Conservation (phyloP, 768 basidiomycete genomes). For the Fomitopsis pulvina region DNA sequence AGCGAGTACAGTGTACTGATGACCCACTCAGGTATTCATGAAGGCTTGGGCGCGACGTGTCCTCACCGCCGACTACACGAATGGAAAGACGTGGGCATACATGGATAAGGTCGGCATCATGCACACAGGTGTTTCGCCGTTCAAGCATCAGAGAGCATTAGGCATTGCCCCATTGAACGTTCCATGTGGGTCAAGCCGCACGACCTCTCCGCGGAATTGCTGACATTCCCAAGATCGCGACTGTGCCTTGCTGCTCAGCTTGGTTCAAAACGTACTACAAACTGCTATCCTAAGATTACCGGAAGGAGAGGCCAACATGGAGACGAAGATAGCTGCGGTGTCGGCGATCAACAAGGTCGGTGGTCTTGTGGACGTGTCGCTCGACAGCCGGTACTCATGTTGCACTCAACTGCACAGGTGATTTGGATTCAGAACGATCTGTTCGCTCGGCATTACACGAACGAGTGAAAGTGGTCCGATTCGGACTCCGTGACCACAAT, state of each 20-base stretch:
- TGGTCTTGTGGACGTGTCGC: neutral
- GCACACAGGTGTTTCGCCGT: constrained; percentile 41
- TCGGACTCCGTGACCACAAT: neutral
- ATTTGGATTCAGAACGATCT: constrained; percentile 48
- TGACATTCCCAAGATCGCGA: constrained; percentile 28
- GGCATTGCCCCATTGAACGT: constrained; percentile 26
- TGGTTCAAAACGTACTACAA: constrained; percentile 39
- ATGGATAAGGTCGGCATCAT: constrained; percentile 41
- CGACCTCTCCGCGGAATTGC: neutral
- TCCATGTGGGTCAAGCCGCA: constrained; percentile 22
- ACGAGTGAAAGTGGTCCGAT: constrained; percentile 17
- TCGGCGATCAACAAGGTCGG: constrained; percentile 39
- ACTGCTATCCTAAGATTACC: constrained; percentile 35
- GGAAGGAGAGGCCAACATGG: constrained; percentile 27
- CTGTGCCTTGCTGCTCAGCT: constrained; percentile 36
- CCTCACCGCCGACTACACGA: constrained; percentile 38
- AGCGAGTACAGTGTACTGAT: constrained; percentile 7
- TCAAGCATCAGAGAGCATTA: constrained; percentile 32
- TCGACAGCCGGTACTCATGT: neutral
- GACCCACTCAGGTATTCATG: constrained; percentile 26
- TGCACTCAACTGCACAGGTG: constrained; percentile 22
- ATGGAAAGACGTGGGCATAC: constrained; percentile 38
- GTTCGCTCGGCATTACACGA: constrained; percentile 37
- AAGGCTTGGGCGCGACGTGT: constrained; percentile 28
- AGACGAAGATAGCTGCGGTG: constrained; percentile 33